These are phyloP conservation scores for Sextonia rubra DNA, from an alignment of 164 flowering plant species.

Conservation along the genomic window DNA sequence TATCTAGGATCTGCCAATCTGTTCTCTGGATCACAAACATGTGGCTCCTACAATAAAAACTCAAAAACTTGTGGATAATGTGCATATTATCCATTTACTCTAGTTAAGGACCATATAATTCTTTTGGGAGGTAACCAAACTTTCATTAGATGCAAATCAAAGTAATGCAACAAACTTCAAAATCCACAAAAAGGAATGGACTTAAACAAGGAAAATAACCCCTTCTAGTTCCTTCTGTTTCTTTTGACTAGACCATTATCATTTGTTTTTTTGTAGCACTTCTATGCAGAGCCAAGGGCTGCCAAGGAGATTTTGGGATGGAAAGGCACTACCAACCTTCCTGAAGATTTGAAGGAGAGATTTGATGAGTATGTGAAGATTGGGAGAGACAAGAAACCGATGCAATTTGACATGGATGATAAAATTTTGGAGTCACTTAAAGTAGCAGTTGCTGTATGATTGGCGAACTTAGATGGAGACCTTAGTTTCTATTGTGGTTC, in stretches of 20 bases:
- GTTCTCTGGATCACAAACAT: not conserved
- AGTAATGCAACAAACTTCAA: no score
- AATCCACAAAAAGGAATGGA: no score
- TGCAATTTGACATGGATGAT: conserved; percentile 79
- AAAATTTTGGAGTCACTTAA: conserved; percentile 80
- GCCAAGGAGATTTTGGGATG: conserved; percentile 90
- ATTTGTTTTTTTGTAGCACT: conserved; percentile 60
- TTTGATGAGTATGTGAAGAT: conserved; percentile 85
- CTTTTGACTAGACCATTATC: not conserved
- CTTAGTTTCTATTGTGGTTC: not conserved
- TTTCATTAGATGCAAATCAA: no score
- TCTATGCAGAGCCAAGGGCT: conserved; percentile 95
- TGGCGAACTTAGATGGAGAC: not conserved
- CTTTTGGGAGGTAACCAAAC: no score
- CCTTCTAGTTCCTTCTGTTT: no score
- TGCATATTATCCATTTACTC: no score
- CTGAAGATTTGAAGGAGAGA: conserved; percentile 83
- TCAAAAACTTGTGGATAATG: no score
- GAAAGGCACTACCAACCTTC: conserved; percentile 62
- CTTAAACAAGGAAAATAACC: no score
- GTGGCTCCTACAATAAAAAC: not conserved
- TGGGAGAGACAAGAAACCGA: conserved; percentile 84
- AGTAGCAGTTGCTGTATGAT: conserved; percentile 63
- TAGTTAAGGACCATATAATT: no score
- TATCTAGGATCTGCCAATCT: not conserved